Evolutionary conservation across 495 filamentous ascomycete species (phyloP).

Genomic region (Barbatosphaeria neglecta): DNA sequence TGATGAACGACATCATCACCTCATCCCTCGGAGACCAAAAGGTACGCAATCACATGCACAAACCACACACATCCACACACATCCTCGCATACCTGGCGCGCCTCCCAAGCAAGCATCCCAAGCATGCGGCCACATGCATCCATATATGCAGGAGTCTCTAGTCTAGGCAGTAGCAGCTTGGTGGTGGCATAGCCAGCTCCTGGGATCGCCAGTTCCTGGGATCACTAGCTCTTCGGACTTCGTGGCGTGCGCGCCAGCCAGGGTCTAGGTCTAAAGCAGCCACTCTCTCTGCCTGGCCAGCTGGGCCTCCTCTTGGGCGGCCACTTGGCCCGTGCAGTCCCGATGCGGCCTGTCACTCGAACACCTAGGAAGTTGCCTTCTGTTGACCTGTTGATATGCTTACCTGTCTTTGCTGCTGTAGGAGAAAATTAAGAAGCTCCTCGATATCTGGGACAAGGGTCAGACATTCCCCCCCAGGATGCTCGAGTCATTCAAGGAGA

Average conservation of each 20-base stretch:
- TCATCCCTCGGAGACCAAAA: constrained; percentile 90
- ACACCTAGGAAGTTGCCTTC: not conserved
- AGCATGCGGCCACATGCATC: no score
- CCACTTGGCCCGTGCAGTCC: not conserved
- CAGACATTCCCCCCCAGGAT: constrained; percentile 76
- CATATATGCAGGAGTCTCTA: no score
- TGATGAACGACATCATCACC: constrained; percentile 94
- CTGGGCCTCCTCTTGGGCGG: not conserved
- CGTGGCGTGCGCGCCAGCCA: no score
- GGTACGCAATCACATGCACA: constrained; percentile 67
- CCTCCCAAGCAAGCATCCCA: no score
- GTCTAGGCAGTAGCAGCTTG: no score
- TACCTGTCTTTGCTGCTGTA: constrained; percentile 42
- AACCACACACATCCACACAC: no score
- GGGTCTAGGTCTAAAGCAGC: no score
- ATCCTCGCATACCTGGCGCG: no score
- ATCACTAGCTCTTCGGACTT: no score
- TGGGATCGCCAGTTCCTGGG: no score
- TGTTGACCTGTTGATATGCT: constrained; percentile 13
- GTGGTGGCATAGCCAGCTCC: no score
- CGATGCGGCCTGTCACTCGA: not conserved
- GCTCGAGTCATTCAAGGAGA: constrained; percentile 78
- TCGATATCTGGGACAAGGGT: constrained; percentile 97
- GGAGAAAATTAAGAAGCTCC: constrained; percentile 92
- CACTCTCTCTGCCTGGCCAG: no score